Evolutionary conservation across 805 yeast species (phyloP).

Genomic region (Tetrapisispora nanseiensis): DNA sequence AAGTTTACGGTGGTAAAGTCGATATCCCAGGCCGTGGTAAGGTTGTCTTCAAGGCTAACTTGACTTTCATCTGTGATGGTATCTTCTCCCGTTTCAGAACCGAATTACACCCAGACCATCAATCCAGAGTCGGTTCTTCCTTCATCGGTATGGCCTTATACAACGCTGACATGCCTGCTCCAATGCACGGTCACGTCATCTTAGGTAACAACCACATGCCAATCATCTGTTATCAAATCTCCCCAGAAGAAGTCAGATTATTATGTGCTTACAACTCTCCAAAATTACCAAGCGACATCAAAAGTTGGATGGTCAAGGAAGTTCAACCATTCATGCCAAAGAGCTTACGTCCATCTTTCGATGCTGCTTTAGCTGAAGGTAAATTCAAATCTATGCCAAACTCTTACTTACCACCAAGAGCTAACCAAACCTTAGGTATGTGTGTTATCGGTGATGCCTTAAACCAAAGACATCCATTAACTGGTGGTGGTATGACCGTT

Average conservation of each 20-base stretch:
- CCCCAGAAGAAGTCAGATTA: conserved; percentile 74
- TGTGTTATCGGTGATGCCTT: conserved; percentile 85
- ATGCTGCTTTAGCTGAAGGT: conserved; percentile 45
- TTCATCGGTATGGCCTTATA: conserved; percentile 75
- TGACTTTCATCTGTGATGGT: conserved; percentile 84
- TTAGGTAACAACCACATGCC: conserved; percentile 76
- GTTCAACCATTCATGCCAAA: conserved; percentile 67
- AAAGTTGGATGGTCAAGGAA: conserved; percentile 45
- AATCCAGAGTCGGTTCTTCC: conserved; percentile 67
- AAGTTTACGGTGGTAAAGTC: conserved; percentile 70
- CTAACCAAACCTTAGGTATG: conserved; percentile 63
- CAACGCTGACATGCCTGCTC: conserved; percentile 66
- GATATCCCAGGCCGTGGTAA: conserved; percentile 35
- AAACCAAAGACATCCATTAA: conserved; percentile 95
- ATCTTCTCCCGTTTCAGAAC: conserved; percentile 87
- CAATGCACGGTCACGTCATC: conserved; percentile 81
- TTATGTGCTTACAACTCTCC: conserved; percentile 75
- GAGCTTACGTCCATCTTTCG: conserved; percentile 55
- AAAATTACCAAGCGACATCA: conserved; percentile 62
- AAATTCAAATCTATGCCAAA: conserved; percentile 86
- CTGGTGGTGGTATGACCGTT: conserved; percentile 99
- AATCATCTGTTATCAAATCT: conserved; percentile 77
- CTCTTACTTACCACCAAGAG: conserved; percentile 73
- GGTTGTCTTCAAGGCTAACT: conserved; percentile 43
- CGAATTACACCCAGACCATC: conserved; percentile 48